Evolutionary conservation across 768 basidiomycete genomes (phyloP).

Genomic region (Leccinum ochraceum): DNA sequence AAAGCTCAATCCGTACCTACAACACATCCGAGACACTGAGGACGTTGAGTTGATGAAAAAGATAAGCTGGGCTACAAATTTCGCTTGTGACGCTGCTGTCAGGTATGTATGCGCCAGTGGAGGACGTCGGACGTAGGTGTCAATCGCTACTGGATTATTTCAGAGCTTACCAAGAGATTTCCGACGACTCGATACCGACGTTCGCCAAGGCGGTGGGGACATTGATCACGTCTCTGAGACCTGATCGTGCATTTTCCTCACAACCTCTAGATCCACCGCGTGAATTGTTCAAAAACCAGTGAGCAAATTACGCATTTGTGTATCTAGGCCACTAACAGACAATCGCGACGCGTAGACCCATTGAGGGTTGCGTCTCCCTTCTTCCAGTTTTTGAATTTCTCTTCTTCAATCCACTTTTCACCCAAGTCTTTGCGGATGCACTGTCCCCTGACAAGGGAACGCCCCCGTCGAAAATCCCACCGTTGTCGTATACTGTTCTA

Average conservation of each 20-base stretch:
- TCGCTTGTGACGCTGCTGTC: conserved; percentile 49
- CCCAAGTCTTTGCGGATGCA: conserved; percentile 45
- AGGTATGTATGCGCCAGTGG: conserved; percentile 41
- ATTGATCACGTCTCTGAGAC: conserved; percentile 52
- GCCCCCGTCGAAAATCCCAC: conserved; percentile 27
- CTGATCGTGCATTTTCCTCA: conserved; percentile 52
- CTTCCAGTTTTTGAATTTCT: conserved; percentile 65
- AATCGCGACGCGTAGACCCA: too few species aligned
- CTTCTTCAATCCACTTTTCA: conserved; percentile 49
- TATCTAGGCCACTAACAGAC: too few species aligned
- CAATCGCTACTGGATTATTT: background rate
- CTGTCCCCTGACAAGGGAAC: conserved; percentile 31
- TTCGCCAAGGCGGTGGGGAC: conserved; percentile 53
- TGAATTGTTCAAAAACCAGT: conserved; percentile 48
- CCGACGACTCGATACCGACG: conserved; percentile 52
- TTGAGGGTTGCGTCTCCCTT: conserved; percentile 52
- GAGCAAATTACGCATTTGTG: too few species aligned
- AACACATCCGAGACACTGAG: conserved; percentile 45
- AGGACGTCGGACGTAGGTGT: background rate
- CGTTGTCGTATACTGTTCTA: conserved; percentile 49
- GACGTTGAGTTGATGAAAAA: conserved; percentile 57
- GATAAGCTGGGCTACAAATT: conserved; percentile 57
- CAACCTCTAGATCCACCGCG: conserved; percentile 47
- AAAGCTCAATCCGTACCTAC: conserved; percentile 66
- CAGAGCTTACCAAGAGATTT: conserved; percentile 59